Evolutionary conservation across 495 filamentous ascomycete species (phyloP).

Genomic region (Viridothelium virens): DNA sequence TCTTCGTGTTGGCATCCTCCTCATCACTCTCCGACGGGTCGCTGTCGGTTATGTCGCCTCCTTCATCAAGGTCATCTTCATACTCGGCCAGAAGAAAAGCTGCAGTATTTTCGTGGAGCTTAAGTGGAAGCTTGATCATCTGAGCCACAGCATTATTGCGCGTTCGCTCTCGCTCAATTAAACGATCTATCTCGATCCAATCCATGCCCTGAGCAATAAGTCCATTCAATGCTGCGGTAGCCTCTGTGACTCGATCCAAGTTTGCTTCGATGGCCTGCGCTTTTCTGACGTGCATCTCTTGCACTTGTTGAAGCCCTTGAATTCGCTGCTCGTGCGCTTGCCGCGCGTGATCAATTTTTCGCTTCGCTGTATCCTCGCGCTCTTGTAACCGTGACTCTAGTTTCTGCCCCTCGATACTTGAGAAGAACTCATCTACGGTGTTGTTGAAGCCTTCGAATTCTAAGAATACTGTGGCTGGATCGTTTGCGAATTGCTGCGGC

Average conservation of each 20-base stretch:
- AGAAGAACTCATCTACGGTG: conserved; percentile 94
- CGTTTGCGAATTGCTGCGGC: conserved; percentile 71
- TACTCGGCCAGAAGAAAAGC: conserved; percentile 72
- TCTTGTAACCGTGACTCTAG: conserved; percentile 76
- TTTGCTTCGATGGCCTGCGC: conserved; percentile 86
- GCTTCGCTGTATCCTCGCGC: conserved; percentile 69
- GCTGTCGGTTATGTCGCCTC: conserved; percentile 59
- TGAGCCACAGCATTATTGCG: conserved; percentile 76
- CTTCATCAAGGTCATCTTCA: conserved; percentile 51
- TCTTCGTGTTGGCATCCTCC: conserved; percentile 38
- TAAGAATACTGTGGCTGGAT: conserved; percentile 55
- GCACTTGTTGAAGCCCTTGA: conserved; percentile 67
- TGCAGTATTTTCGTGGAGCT: conserved; percentile 78
- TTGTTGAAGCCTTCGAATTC: conserved; percentile 80
- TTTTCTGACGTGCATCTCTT: conserved; percentile 79
- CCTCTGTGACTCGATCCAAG: conserved; percentile 78
- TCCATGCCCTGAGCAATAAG: conserved; percentile 91
- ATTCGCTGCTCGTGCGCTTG: conserved; percentile 77
- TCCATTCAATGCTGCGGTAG: conserved; percentile 81
- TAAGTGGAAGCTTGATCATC: conserved; percentile 80
- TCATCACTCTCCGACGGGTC: conserved; percentile 55
- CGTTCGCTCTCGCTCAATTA: conserved; percentile 79
- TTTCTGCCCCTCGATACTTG: conserved; percentile 88
- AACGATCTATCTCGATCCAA: conserved; percentile 79
- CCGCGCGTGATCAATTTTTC: conserved; percentile 71